phyloP scores from a whole-genome alignment of 2,329 filamentous ascomycete genomes.

The Xylaria sp. region DNA sequence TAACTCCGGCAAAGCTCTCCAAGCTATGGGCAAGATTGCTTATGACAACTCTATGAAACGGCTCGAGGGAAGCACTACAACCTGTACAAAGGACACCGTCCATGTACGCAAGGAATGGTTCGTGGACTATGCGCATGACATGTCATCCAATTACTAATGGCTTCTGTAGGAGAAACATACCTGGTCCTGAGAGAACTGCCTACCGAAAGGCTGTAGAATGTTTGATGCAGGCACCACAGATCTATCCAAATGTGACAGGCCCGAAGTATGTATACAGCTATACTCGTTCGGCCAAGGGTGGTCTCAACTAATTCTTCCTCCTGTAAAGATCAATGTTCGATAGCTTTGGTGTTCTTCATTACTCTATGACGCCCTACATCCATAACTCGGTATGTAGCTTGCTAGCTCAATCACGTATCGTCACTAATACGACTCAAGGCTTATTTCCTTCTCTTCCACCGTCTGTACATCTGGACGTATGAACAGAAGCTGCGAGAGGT shows the following conservation, averaged over 20 bases:
- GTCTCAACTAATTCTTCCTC: background rate
- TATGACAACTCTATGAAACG: slow-evolving; percentile 35
- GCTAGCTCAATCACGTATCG: background rate
- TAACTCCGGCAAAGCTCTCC: slow-evolving; percentile 37
- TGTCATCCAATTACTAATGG: background rate
- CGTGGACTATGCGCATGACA: background rate
- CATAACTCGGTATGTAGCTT: slow-evolving; percentile 39
- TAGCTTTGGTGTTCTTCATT: slow-evolving; percentile 41
- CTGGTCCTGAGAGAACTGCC: slow-evolving; percentile 34
- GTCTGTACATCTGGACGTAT: slow-evolving; percentile 45
- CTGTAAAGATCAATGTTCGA: slow-evolving; percentile 37
- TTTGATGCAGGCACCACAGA: slow-evolving; percentile 36
- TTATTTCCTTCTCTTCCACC: slow-evolving; percentile 47
- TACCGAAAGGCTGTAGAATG: slow-evolving; percentile 40
- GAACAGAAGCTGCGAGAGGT: slow-evolving; percentile 43
- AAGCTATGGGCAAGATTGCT: slow-evolving; percentile 35
- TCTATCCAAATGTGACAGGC: slow-evolving; percentile 38
- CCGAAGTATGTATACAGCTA: slow-evolving; percentile 29
- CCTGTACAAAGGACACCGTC: slow-evolving; percentile 40
- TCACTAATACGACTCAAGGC: slow-evolving; percentile 30
- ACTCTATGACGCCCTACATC: slow-evolving; percentile 38
- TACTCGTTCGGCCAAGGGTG: no score
- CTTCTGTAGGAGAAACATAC: slow-evolving; percentile 36
- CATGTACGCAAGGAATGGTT: slow-evolving; percentile 41
- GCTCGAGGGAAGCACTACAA: slow-evolving; percentile 27